phyloP scores from a whole-genome alignment of 768 basidiomycete genomes.

The Coprinopsis marcescibilis region DNA sequence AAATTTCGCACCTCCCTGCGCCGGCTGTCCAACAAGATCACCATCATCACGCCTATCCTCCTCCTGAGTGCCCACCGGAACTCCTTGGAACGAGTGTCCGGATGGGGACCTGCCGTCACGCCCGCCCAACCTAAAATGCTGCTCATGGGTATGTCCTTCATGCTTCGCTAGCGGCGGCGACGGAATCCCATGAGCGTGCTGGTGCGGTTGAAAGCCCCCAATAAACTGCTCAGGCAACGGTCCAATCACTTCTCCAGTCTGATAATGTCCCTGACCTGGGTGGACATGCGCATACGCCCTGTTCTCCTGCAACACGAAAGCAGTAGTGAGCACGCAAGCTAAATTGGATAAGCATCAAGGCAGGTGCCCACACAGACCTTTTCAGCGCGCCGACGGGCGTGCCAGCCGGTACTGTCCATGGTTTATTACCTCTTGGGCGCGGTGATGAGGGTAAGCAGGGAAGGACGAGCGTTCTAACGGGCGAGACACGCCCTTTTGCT shows the following conservation, averaged over 20 bases:
- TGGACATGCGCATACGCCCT: slow-evolving; percentile 22
- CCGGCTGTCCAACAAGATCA: too few relatives aligned
- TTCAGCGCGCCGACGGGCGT: slow-evolving; percentile 56
- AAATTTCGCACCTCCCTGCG: too few relatives aligned
- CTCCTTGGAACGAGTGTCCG: neutral
- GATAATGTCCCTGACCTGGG: slow-evolving; percentile 35
- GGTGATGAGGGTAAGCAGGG: too few relatives aligned
- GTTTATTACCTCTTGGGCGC: too few relatives aligned
- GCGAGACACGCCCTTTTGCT: too few relatives aligned
- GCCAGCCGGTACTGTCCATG: slow-evolving; percentile 81
- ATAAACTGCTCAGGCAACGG: slow-evolving; percentile 61
- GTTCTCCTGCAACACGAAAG: slow-evolving; percentile 24
- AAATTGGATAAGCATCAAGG: too few relatives aligned
- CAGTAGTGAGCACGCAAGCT: neutral
- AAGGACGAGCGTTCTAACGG: too few relatives aligned
- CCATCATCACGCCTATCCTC: too few relatives aligned
- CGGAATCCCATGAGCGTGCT: slow-evolving; percentile 1
- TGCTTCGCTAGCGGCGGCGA: slow-evolving; percentile 7
- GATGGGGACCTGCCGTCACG: neutral
- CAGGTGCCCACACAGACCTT: slow-evolving; percentile 30
- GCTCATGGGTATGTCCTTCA: neutral
- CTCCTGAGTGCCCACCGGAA: neutral
- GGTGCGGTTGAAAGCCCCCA: slow-evolving; percentile 44
- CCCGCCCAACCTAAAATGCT: neutral
- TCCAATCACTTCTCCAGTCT: slow-evolving; percentile 49